Evolutionary conservation across 805 yeast species (phyloP).

Genomic region (Yarrowia sp.): DNA sequence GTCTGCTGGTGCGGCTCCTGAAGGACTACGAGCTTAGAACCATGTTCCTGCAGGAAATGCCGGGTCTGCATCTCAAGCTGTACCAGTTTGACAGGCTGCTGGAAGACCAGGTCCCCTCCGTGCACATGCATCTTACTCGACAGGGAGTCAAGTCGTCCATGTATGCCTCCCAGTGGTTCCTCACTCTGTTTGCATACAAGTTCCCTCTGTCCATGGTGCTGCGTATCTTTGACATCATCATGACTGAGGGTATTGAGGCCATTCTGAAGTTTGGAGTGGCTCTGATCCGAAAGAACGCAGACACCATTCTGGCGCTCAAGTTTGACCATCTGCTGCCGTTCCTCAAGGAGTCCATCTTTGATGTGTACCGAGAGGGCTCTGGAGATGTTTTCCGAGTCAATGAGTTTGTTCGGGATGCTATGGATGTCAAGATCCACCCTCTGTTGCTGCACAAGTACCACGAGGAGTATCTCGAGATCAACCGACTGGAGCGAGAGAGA

Average conservation of each 20-base stretch:
- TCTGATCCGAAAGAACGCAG: conserved; percentile 67
- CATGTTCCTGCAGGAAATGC: conserved; percentile 85
- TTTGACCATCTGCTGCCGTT: conserved; percentile 78
- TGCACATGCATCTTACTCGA: conserved; percentile 71
- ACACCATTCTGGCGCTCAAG: conserved; percentile 53
- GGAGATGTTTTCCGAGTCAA: conserved; percentile 58
- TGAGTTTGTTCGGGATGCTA: conserved; percentile 74
- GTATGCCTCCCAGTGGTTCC: conserved; percentile 98
- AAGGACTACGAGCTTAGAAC: conserved; percentile 76
- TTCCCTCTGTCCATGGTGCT: conserved; percentile 87
- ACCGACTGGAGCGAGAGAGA: conserved; percentile 61
- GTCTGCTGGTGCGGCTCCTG: conserved; percentile 78
- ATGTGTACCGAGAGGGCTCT: conserved; percentile 53
- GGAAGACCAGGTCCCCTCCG: conserved; percentile 70
- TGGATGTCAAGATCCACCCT: conserved; percentile 70
- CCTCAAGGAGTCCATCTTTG: conserved; percentile 76
- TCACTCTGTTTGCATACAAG: conserved; percentile 91
- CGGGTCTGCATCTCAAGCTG: conserved; percentile 78
- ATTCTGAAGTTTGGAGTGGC: conserved; percentile 80
- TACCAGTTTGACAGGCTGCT: conserved; percentile 88
- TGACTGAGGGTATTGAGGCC: conserved; percentile 89
- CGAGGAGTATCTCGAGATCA: conserved; percentile 73
- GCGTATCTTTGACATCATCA: conserved; percentile 80
- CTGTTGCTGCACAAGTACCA: conserved; percentile 66
- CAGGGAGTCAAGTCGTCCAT: conserved; percentile 89